A percentile compares a stretch with the other conserved stretches of the same genome.
Conservation (phyloP, 345 rosid species). For the Pistacia vera region DNA sequence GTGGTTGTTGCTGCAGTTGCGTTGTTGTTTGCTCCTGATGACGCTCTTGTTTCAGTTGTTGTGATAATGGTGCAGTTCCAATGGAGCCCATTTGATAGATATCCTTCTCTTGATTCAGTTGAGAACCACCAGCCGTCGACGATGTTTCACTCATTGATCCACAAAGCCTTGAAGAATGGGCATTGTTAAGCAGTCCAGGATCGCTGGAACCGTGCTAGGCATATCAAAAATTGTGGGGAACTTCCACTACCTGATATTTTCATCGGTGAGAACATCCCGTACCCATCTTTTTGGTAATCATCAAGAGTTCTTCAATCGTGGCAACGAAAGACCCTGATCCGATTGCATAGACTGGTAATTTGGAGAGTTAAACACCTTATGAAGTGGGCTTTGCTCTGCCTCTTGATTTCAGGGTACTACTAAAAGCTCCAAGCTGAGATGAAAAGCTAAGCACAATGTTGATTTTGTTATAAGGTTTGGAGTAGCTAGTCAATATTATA, state of each 20-base stretch:
- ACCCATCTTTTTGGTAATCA: constrained; percentile 46
- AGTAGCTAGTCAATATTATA: too few species aligned
- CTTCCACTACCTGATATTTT: constrained; percentile 26
- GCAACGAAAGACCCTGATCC: constrained; percentile 46
- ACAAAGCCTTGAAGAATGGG: constrained; percentile 29
- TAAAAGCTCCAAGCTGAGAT: constrained; percentile 36
- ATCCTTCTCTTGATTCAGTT: constrained; percentile 32
- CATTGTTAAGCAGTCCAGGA: constrained; percentile 37
- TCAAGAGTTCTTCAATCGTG: constrained; percentile 58
- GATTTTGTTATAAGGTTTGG: too few species aligned
- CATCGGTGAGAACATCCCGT: constrained; percentile 26
- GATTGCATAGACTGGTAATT: constrained; percentile 49
- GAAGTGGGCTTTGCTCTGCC: constrained; percentile 51
- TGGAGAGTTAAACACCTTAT: constrained; percentile 48
- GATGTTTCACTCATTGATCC: constrained; percentile 28
- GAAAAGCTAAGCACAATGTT: constrained; percentile 11
- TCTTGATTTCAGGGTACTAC: constrained; percentile 28
- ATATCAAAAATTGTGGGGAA: constrained; percentile 31
- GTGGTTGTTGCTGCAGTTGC: constrained; percentile 25
- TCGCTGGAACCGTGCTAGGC: constrained; percentile 16
- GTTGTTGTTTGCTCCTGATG: constrained; percentile 32
- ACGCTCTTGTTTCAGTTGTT: constrained; percentile 45
- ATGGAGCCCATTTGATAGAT: constrained; percentile 29
- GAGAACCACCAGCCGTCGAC: constrained; percentile 27
- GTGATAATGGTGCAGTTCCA: constrained; percentile 37